Evolutionary conservation across 2,329 filamentous ascomycete species (phyloP).

Genomic region (Epichloe uncinata): DNA sequence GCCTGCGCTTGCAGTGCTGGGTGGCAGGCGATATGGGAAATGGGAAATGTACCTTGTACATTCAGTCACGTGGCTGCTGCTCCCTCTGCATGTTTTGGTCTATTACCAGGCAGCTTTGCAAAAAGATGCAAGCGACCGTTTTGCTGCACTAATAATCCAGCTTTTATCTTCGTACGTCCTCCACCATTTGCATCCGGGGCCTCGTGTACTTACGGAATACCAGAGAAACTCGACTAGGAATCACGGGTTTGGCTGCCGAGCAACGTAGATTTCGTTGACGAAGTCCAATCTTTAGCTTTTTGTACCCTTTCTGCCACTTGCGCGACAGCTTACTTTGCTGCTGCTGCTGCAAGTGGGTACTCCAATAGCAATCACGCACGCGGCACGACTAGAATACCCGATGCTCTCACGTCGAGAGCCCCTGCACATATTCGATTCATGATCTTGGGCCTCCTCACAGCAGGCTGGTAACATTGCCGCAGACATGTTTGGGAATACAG

Average conservation of each 20-base stretch:
- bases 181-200: neutral
- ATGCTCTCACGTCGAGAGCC: neutral
- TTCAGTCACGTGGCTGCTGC: constrained; percentile 6
- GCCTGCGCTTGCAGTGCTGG: neutral
- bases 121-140: constrained; percentile 6
- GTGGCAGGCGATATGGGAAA: neutral
- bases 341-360: neutral
- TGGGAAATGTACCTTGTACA: neutral
- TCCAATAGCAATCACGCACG: neutral
- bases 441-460: constrained; percentile 13
- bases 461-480: constrained; percentile 23
- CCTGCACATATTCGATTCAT: constrained; percentile 8
- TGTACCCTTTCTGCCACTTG: neutral
- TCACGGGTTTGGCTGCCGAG: neutral
- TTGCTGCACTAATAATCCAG: neutral
- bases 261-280: neutral
- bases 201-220: neutral
- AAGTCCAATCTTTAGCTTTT: neutral
- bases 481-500: constrained; percentile 45
- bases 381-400: neutral
- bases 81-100: constrained; percentile 9
- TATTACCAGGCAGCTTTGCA: constrained; percentile 11
- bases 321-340: neutral
- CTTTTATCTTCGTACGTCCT: neutral
- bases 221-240: neutral